Evolutionary conservation across 2,329 filamentous ascomycete species (phyloP), one percentile per base, ranked within the genome.

Genomic region (Botrytis byssoidea): DNA sequence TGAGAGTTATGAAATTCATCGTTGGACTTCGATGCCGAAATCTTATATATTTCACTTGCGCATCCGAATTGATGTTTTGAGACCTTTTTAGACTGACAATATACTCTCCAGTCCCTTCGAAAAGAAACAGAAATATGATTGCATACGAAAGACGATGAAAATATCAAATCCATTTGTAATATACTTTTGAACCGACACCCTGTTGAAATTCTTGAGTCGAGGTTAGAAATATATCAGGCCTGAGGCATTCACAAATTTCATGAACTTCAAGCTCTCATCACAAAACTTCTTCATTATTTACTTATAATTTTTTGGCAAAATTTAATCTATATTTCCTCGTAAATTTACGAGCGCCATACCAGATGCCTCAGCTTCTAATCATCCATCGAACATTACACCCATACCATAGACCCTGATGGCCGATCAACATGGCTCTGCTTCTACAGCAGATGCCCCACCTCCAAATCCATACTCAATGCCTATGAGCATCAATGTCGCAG

Each of bases 381-480:
- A 72, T 77, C 6, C 48, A 70, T 63, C 67, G 74, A 75, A 77
- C 77, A 73, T 66, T 77, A 59, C 77, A 79, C 68, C 74, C 77
- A 18, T 77, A 79, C 71, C 75, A 74, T 73, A 73, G 74, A 70
- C 79, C 79, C 14, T 79, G 71, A 79, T 79, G 77, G 72, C 74
- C 32, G 65, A 77, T 71, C 63, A 48, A 64, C 42, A 48, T 73
- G 71, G 71, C 51, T 59, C 59, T 63, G 73, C 73, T 42, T 74
- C 61, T 29, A n/a, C 14, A 40, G 69, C 67, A 44, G 65, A 66
- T 76, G 75, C 76, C 76, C 78, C 76, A 61, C 78, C 74, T 74
- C 63, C 72, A 61, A 55, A 76, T 64, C 37, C 57, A 51, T 40
- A 72, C 55, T 51, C 61, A 48, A 46, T 63, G 55, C 40, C 72